Evolutionary conservation across 2,329 filamentous ascomycete species (phyloP).

Genomic region (Aspergillus uvarum): DNA sequence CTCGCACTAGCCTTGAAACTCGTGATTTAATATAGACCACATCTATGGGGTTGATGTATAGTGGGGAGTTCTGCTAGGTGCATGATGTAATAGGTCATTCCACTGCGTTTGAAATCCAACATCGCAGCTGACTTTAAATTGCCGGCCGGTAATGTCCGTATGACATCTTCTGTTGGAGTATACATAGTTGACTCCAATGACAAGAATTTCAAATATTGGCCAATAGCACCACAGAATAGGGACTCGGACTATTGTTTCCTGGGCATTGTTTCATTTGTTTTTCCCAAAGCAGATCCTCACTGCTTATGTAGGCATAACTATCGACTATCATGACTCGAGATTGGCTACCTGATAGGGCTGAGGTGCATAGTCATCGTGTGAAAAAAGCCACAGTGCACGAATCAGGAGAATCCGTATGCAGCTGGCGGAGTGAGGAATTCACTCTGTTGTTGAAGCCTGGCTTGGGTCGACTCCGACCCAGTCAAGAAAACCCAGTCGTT

Average conservation of each 20-base stretch:
- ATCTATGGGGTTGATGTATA: background rate
- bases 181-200: background rate
- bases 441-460: background rate
- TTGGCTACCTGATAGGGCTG: constrained; percentile 11
- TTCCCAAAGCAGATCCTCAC: background rate
- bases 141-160: background rate
- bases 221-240: background rate
- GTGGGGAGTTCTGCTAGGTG: background rate
- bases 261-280: background rate
- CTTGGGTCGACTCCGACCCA: background rate
- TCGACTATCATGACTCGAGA: background rate
- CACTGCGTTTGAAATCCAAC: background rate
- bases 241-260: background rate
- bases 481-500: background rate
- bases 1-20: background rate
- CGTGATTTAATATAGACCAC: background rate
- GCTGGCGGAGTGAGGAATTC: background rate
- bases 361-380: background rate
- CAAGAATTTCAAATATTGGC: background rate
- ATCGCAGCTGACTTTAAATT: background rate
- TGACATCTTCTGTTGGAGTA: background rate
- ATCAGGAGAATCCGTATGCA: background rate
- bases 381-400: background rate
- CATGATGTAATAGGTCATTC: background rate
- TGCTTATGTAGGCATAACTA: constrained; percentile 1